phyloP scores from a whole-genome alignment of 495 filamentous ascomycete genomes.

The Lasiosphaeria ovina region DNA sequence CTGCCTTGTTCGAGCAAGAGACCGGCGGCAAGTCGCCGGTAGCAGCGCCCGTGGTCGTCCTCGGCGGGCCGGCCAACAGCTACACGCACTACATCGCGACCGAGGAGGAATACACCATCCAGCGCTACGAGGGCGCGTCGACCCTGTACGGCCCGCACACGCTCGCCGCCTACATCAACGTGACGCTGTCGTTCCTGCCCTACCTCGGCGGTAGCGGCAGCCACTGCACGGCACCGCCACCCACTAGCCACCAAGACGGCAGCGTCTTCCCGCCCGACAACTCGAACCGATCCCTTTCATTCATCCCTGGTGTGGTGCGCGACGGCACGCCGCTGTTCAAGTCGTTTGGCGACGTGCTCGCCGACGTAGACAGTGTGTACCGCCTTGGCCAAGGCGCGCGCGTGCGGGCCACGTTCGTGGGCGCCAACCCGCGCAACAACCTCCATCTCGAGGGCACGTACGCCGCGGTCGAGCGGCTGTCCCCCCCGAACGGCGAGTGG shows the following conservation, averaged over 20 bases:
- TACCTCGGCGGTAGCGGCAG: slow-evolving; percentile 56
- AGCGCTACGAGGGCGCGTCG: slow-evolving; percentile 93
- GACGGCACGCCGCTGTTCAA: slow-evolving; percentile 72
- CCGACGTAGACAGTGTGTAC: slow-evolving; percentile 56
- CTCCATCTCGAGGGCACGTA: slow-evolving; percentile 76
- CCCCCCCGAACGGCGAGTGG: slow-evolving; percentile 49
- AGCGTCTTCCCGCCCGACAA: slow-evolving; percentile 74
- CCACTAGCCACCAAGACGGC: slow-evolving; percentile 39
- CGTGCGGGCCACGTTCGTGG: slow-evolving; percentile 71
- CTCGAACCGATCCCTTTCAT: slow-evolving; percentile 72
- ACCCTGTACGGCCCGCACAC: slow-evolving; percentile 94
- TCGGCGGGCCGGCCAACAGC: slow-evolving; percentile 92
- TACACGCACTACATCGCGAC: slow-evolving; percentile 97
- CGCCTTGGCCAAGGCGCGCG: slow-evolving; percentile 55
- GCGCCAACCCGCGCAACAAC: slow-evolving; percentile 88
- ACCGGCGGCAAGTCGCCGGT: not conserved
- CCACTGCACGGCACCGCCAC: slow-evolving; percentile 33
- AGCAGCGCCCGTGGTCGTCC: slow-evolving; percentile 65
- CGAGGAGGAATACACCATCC: slow-evolving; percentile 83
- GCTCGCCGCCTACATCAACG: slow-evolving; percentile 84
- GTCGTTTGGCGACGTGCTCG: slow-evolving; percentile 69
- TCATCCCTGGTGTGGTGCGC: slow-evolving; percentile 76
- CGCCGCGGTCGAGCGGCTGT: slow-evolving; percentile 69
- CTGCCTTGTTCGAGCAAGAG: slow-evolving; percentile 43
- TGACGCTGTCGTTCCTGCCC: slow-evolving; percentile 69